Evolutionary conservation across 768 basidiomycete genomes (phyloP).

Genomic region (Suillus tomentosus): DNA sequence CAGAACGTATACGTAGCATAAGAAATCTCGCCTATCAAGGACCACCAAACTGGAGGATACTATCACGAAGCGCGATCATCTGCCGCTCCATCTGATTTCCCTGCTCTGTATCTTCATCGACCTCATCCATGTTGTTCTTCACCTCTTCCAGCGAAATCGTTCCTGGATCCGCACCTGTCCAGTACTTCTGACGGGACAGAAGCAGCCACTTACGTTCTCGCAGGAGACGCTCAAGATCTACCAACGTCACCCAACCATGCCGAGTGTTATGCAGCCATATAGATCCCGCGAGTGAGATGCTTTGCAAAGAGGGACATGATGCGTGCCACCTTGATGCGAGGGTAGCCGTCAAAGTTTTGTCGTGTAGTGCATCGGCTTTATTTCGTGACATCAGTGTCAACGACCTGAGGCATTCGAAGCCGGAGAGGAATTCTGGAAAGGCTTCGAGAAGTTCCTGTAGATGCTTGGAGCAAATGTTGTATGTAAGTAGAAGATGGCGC

Average conservation of each 20-base stretch:
- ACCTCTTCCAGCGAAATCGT: background rate
- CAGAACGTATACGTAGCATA: background rate
- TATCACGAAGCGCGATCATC: conserved; percentile 1
- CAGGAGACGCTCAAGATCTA: conserved; percentile 14
- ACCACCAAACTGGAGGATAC: background rate
- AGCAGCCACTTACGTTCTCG: conserved; percentile 13
- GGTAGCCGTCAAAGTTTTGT: conserved; percentile 10
- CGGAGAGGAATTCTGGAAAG: conserved; percentile 23
- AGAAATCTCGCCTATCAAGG: background rate
- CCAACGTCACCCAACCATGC: conserved; percentile 25
- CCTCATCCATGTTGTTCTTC: background rate
- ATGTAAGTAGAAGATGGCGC: conserved; percentile 1
- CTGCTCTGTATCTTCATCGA: background rate
- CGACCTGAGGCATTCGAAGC: conserved; percentile 23
- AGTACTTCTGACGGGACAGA: conserved; percentile 7
- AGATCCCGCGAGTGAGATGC: conserved; percentile 23
- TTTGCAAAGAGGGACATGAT: conserved; percentile 25
- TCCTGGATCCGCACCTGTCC: conserved; percentile 7
- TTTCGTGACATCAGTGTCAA: conserved; percentile 28
- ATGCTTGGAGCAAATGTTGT: background rate
- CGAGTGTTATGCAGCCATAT: conserved; percentile 21
- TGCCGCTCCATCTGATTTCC: conserved; percentile 3
- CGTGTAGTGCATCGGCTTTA: conserved; percentile 21
- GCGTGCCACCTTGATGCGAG: conserved; percentile 24
- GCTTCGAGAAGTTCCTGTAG: conserved; percentile 26